Evolutionary conservation across 2,329 filamentous ascomycete genomes (phyloP), one percentile per base, ranked within the genome.

Genomic region (Phyllosticta citribraziliensis): DNA sequence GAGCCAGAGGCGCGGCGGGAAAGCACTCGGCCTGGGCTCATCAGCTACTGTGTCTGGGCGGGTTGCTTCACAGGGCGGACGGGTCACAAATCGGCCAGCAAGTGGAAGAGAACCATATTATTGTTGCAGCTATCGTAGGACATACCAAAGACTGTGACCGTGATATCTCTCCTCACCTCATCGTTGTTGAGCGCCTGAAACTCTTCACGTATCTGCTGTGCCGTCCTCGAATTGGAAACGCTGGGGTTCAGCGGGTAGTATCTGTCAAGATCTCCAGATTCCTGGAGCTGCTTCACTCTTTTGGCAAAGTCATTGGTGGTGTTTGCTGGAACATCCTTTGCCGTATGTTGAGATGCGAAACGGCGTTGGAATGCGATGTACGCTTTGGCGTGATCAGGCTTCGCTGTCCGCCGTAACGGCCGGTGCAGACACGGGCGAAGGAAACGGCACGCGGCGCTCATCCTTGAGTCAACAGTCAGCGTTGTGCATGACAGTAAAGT

Each of bases 1-100:
- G 84, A 86, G 66, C 92, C 87, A 60, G 85, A 82, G 55, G 83
- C 79, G 64, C 90, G 88, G 70, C 88, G 82, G 55, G 86, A 85
- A 68, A 82, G 80, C 65, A 96, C 81, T 71, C 91, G 90, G 74
- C 91, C 90, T 86, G 78, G 71, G 70, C 61, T 64, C 59, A 65
- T 75, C 66, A 75, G 67, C 59, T 50, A 24, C 19, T 25, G 20
- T 17, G 52, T 19, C 24, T 53, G 20, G 52, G 19, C 20, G 52
- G 19, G 19, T 20, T 33, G 19, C 19, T 25, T 53, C n/a, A 58
- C 27, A 22, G 27, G 30, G 17, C 12, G 20, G 33, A 11, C 40
- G 11, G 25, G 19, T 47, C 40, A 47, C 40, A 47, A 47, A n/a
- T 47, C n/a, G 30, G 24, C 19, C 27, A 8, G 20, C 47, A 17